These are phyloP conservation scores for Tuber brumale DNA, from an alignment of 495 filamentous ascomycete species.

Conservation along the genomic window DNA sequence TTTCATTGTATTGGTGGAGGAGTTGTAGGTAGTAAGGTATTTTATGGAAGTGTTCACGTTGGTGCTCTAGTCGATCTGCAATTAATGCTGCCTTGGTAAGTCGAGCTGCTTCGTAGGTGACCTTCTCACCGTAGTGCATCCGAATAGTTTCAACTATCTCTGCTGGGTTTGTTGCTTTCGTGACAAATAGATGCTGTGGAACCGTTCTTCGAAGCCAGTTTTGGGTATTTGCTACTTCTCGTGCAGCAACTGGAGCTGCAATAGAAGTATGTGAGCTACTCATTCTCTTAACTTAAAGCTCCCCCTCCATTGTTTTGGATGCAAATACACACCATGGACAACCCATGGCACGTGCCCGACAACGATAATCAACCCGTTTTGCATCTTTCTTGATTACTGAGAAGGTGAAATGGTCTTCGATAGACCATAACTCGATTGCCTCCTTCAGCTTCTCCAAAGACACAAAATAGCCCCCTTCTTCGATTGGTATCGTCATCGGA, in stretches of 20 bases:
- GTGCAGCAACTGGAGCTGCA: conserved; percentile 10
- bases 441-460: conserved; percentile 1
- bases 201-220: conserved; percentile 24
- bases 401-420: conserved; percentile 6
- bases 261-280: conserved; percentile 3
- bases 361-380: neutral
- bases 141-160: conserved; percentile 24
- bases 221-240: conserved; percentile 28
- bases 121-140: conserved; percentile 21
- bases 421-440: conserved; percentile 1
- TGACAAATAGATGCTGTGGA: conserved; percentile 25
- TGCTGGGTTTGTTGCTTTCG: conserved; percentile 22
- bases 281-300: conserved; percentile 1
- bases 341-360: neutral
- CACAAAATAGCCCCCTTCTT: neutral
- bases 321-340: conserved; percentile 13
- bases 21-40: conserved; percentile 18
- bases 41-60: conserved; percentile 7
- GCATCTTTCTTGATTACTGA: neutral
- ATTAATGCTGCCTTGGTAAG: conserved; percentile 14
- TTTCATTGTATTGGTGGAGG: neutral
- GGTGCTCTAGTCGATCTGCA: neutral
- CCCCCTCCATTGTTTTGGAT: neutral
- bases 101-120: conserved; percentile 25
- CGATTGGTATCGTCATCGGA: neutral